Evolutionary conservation across 2,329 filamentous ascomycete species (phyloP), one percentile per base, ranked within the genome.

Genomic region (Fusarium zealandicum): DNA sequence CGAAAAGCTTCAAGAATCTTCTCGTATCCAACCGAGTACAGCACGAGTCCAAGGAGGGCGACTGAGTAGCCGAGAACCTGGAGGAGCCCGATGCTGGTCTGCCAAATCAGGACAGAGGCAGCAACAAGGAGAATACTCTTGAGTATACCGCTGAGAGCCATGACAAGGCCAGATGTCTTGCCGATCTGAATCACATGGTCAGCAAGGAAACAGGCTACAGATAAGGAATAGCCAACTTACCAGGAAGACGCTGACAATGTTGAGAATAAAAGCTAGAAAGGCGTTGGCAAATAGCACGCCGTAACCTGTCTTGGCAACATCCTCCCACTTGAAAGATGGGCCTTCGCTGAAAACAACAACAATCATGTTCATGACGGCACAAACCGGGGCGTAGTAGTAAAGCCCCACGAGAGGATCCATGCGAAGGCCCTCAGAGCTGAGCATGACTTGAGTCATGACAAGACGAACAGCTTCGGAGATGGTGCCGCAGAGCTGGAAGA

Each of bases 371-470:
- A 92, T 92, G 66, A 88, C 75, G 41, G 90, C 89, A 75, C 91
- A 96, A 41, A 92, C 87, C 5, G 91, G 91, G 1, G 91, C 92
- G 70, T 91, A 96, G 80, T 96, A 96, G 81, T 96, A 96, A 17
- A 96, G 82, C 27, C 90, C 91, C 57, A 95, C 90, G 30, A 96
- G 82, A 30, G 91, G 90, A 69, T 95, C 90, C 91, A 96, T 95
- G 79, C 90, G 91, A 77, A 90, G 73, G 37, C 92, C 90, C 43
- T 89, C 82, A 28, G 82, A 87, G 70, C 86, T 90, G 44, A 96
- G 84, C 66, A 96, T 81, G 55, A 89, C 86, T 76, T 96, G 89
- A 51, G 95, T 90, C 89, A 96, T 91, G 75, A 92, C 88, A 59
- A 95, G 79, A 55, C 91, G 87, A 57, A 90, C 82, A 37, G 91